Evolutionary conservation across 2,329 filamentous ascomycete genomes (phyloP), one percentile per base, ranked within the genome.

Genomic region (Ceratocystis ficicola): DNA sequence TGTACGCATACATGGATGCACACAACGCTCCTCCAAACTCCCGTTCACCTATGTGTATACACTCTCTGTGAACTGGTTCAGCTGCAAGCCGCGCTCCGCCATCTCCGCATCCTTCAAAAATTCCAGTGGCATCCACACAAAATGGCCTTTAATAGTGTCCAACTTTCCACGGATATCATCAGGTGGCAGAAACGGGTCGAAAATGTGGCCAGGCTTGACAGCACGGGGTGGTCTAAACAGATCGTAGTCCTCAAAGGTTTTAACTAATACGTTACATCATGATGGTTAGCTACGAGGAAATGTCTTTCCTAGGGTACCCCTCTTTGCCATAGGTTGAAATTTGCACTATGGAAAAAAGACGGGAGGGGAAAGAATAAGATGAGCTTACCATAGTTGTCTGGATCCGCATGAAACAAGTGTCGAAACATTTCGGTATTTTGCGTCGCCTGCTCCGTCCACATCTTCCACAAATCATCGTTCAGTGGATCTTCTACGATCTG

Each of bases 51-150:
- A 90, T 5, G 88, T 89, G 73, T 90, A 94, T 68, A 95, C 84
- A 81, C 89, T 90, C 79, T 96, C 90, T 0, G 93, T 97, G 72
- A 85, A 87, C 59, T 83, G 77, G 74, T 97, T 97, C 50, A 97
- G 85, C 75, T 91, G 86, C 75, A 97, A 72, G 0, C 93, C 92
- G 71, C 83, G 84, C 77, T 96, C 92, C 0, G 92, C 92, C 91
- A 97, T 95, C 71, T 89, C 82, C 0, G 86, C 90, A 69, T 95
- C 86, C 71, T 83, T 81, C 72, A 97, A 75, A 73, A 96, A 97
- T 59, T 91, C 84, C 71, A 97, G 75, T n/a, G 91, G 91, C 86
- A 96, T 93, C 89, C 90, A 95, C 5, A 97, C 93, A 50, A 97
- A 75, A 77, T 97, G 93, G 0, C 93, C 93, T 76, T 85, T 86